Conservation (phyloP, 1,284 basidiomycete genomes). For the Pterula multifida region DNA sequence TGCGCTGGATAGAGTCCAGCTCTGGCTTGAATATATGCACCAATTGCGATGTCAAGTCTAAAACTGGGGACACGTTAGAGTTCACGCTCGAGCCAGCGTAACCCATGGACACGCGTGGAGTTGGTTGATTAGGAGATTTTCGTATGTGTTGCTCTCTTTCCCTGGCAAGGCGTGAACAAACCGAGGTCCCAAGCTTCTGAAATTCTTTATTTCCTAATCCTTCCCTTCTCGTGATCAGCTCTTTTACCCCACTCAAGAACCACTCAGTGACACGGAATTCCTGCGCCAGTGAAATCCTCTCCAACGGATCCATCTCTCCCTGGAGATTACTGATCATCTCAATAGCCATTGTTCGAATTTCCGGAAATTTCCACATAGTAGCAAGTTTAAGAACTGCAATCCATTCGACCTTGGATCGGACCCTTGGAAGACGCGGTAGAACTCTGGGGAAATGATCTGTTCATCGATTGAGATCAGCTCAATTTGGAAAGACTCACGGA, state of each 20-base stretch:
- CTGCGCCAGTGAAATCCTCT: neutral
- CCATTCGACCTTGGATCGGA: conserved; percentile 2
- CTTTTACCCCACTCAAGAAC: neutral
- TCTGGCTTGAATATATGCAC: too few relatives aligned
- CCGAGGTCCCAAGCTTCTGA: neutral
- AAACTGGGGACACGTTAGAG: too few relatives aligned
- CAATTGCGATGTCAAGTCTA: too few relatives aligned
- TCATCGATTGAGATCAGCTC: neutral
- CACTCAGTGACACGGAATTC: neutral
- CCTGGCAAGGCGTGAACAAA: neutral
- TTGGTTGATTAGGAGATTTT: too few relatives aligned
- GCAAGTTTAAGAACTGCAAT: conserved; percentile 2
- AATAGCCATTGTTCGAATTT: neutral
- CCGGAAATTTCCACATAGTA: conserved; percentile 4
- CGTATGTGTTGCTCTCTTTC: neutral
- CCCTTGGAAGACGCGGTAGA: too few relatives aligned
- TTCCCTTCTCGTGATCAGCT: neutral
- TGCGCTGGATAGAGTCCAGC: too few relatives aligned
- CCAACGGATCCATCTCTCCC: neutral
- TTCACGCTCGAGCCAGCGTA: too few relatives aligned
- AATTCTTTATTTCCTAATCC: neutral
- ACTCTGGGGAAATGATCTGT: too few relatives aligned
- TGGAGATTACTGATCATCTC: neutral
- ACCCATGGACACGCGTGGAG: too few relatives aligned
- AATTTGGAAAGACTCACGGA: neutral